Evolutionary conservation across 169 alveolate species (phyloP).

Genomic region (Plasmodium vinckei): DNA sequence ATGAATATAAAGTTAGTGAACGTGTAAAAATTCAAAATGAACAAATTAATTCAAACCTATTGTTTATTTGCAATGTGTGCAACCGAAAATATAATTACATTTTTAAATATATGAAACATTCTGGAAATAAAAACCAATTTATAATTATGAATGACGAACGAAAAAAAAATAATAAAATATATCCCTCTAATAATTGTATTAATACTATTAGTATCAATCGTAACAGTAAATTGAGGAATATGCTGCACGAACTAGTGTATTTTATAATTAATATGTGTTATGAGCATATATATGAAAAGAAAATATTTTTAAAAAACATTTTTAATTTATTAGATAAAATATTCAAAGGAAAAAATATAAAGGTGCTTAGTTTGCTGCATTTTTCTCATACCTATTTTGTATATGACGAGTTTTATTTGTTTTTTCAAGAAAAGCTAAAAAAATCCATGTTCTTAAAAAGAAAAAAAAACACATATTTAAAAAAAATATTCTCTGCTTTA

Average conservation of each 20-base stretch:
- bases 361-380: conserved; percentile 6
- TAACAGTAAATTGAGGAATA: no score
- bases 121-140: background rate
- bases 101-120: background rate
- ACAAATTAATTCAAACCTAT: background rate
- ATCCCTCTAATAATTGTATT: no score
- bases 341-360: conserved; percentile 15
- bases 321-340: conserved; percentile 32
- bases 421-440: conserved; percentile 13
- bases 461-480: no score
- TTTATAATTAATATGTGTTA: conserved; percentile 32
- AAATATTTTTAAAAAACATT: conserved; percentile 19
- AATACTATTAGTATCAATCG: no score
- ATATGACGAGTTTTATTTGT: conserved; percentile 20
- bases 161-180: conserved; percentile 18
- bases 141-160: conserved; percentile 3
- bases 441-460: conserved; percentile 4
- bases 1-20: conserved; percentile 2
- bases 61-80: conserved; percentile 29
- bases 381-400: conserved; percentile 20
- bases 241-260: conserved; percentile 30
- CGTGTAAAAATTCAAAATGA: background rate
- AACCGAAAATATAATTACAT: conserved; percentile 15
- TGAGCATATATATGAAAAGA: conserved; percentile 17
- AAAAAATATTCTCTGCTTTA: no score